Percentiles rank a stretch among this genome's conserved stretches.
Conservation (phyloP, 2,329 filamentous ascomycete species). For the Trichoderma atroviride region DNA sequence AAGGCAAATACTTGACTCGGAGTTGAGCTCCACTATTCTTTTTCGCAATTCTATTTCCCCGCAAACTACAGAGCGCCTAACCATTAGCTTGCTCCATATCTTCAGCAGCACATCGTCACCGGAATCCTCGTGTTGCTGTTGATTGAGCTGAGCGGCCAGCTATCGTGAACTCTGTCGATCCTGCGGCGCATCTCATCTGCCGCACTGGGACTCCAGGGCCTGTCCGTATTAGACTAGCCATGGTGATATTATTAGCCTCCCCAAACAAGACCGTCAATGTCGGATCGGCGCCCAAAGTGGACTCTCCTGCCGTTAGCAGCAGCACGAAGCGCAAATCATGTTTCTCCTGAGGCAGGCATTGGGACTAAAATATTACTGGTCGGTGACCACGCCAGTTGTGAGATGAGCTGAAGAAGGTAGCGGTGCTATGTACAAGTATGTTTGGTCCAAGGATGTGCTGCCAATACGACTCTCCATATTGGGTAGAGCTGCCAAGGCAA, state of each 20-base stretch:
- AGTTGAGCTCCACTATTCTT: background rate
- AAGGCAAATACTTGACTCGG: background rate
- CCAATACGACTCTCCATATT: background rate
- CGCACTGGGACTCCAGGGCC: background rate
- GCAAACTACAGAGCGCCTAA: background rate
- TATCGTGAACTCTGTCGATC: background rate
- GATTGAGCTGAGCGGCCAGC: background rate
- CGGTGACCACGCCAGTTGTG: background rate
- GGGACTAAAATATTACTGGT: conserved; percentile 6
- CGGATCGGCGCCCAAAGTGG: conserved; percentile 11
- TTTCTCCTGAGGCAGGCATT: background rate
- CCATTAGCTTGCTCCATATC: background rate
- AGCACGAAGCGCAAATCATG: conserved; percentile 1
- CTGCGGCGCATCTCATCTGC: background rate
- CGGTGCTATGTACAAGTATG: background rate
- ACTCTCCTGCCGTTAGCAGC: background rate
- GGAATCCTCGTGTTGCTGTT: background rate
- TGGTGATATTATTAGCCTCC: background rate
- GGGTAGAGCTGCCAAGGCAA: background rate
- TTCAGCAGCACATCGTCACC: background rate
- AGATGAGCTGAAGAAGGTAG: background rate
- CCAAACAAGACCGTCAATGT: background rate
- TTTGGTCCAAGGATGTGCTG: background rate
- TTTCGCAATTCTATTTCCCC: background rate
- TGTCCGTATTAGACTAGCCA: background rate